Base-by-base conservation (phyloP, 768 basidiomycete species). In the Boletus vinaceobasis region DNA sequence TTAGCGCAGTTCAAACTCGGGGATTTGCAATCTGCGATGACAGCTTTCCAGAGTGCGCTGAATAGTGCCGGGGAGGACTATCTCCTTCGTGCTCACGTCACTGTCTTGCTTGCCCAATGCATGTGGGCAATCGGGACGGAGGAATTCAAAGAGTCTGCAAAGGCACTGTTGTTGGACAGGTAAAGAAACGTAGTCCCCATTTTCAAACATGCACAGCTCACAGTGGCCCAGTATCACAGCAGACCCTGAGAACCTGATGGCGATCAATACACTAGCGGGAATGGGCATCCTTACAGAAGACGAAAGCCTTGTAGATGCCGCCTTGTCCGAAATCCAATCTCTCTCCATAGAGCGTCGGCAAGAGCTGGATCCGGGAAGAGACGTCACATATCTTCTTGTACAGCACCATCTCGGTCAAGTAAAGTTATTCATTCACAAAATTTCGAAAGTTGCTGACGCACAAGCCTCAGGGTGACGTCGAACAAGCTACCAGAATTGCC, bases 231-330 rank as follows among this genome's bases (percentile, higher is more conserved):
- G 94, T 63, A 87, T 97, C 59, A 77, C 86, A 0, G 70, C 77
- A 26, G 90, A 96, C 65, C 80, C 87, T 0, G 87, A 87, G 57
- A 91, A 94, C 64, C 67, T 93, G 47, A 77, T 80, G 50, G 92
- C 91, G 1, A 88, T 96, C 68, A 90, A 87, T 43, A 80, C 86
- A 0, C 79, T 98, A 1, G 89, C 90, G 1, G 89, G 88, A n/a
- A 93, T 97, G 83, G 93, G 91, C 11, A 84, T 93, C 52, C 71
- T 94, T 50, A 87, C 87, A 4, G 77, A 78, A 33, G 93, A 96
- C 62, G 85, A 88, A 33, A 80, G 78, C 35, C 78, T 97, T 19
- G 78, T 94, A 26, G 91, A 95, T 66, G 94, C 93, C 1, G 88
- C 93, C 0, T 73, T 95, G 13, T 86, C 88, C 0, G 93, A 97